phyloP scores from a whole-genome alignment of 1,139 yeast species.

The Petasospora rhodanensis region DNA sequence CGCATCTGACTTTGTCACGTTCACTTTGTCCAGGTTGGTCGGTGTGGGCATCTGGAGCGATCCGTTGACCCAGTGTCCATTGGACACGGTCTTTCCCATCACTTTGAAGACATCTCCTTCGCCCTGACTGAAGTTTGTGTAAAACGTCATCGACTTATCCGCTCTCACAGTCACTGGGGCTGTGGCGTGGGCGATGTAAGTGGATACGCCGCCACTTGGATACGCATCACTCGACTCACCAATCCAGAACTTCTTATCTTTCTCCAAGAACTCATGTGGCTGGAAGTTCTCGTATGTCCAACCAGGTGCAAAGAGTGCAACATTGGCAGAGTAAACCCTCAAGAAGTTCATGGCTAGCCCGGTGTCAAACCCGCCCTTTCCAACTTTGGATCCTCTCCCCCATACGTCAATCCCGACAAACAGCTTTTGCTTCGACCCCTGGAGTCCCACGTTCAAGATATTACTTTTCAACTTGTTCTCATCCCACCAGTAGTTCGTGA shows the following conservation, averaged over 20 bases:
- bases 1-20: constrained; percentile 24
- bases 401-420: constrained; percentile 38
- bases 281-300: constrained; percentile 36
- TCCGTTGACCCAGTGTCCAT: constrained; percentile 32
- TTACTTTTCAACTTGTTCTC: constrained; percentile 29
- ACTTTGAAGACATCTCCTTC: constrained; percentile 29
- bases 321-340: constrained; percentile 29
- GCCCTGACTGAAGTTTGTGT: constrained; percentile 35
- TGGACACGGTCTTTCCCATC: constrained; percentile 27
- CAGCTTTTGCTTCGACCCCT: constrained; percentile 30
- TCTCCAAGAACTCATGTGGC: constrained; percentile 25
- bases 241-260: constrained; percentile 35
- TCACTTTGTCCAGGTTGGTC: constrained; percentile 18
- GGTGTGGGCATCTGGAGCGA: constrained; percentile 31
- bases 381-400: constrained; percentile 36
- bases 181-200: constrained; percentile 14
- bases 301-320: constrained; percentile 38
- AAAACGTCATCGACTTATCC: constrained; percentile 25
- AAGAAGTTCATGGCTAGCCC: constrained; percentile 30
- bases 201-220: constrained; percentile 21
- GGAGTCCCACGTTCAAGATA: constrained; percentile 30
- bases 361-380: constrained; percentile 35
- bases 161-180: constrained; percentile 18
- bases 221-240: constrained; percentile 21
- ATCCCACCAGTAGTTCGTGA: constrained; percentile 40